These are phyloP conservation scores for Malassezia furfur DNA, from an alignment of 1,284 basidiomycete species.

Conservation along the genomic window DNA sequence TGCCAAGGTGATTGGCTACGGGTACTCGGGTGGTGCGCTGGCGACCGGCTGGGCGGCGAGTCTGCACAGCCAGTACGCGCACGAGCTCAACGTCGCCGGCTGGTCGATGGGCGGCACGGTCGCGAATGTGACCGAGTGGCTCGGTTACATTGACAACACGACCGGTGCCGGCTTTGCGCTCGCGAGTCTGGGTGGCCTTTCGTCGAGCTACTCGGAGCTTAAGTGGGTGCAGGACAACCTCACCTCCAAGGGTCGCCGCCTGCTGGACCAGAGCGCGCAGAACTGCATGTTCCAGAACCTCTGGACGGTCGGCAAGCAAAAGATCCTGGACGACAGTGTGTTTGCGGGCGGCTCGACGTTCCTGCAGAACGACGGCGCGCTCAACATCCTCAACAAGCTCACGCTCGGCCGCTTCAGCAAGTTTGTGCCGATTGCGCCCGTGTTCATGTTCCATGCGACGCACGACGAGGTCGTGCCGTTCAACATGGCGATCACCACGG, in stretches of 20 bases:
- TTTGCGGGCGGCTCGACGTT: slow-evolving; percentile 21
- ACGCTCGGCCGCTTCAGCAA: slow-evolving; percentile 6
- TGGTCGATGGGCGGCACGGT: slow-evolving; percentile 35
- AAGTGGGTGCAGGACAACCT: slow-evolving; percentile 24
- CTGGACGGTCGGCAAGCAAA: neutral
- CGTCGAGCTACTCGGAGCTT: slow-evolving; percentile 26
- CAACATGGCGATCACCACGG: slow-evolving; percentile 17
- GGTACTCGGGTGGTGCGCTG: slow-evolving; percentile 42
- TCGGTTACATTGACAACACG: slow-evolving; percentile 23
- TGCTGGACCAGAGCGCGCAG: neutral
- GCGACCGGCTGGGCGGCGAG: slow-evolving; percentile 39
- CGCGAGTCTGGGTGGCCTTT: slow-evolving; percentile 29
- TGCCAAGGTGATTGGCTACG: slow-evolving; percentile 28
- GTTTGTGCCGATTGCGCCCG: slow-evolving; percentile 19
- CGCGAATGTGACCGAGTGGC: slow-evolving; percentile 7
- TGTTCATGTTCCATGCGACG: slow-evolving; percentile 33
- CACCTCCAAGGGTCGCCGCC: slow-evolving; percentile 16
- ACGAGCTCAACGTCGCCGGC: slow-evolving; percentile 30
- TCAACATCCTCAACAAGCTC: slow-evolving; percentile 12
- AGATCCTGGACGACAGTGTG: slow-evolving; percentile 21
- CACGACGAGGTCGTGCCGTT: slow-evolving; percentile 37
- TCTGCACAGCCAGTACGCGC: slow-evolving; percentile 27
- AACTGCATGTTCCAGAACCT: slow-evolving; percentile 14
- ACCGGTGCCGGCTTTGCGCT: slow-evolving; percentile 29
- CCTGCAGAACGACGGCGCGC: slow-evolving; percentile 16